Conservation (phyloP, 768 basidiomycete species). For the Suillus hirtellus region DNA sequence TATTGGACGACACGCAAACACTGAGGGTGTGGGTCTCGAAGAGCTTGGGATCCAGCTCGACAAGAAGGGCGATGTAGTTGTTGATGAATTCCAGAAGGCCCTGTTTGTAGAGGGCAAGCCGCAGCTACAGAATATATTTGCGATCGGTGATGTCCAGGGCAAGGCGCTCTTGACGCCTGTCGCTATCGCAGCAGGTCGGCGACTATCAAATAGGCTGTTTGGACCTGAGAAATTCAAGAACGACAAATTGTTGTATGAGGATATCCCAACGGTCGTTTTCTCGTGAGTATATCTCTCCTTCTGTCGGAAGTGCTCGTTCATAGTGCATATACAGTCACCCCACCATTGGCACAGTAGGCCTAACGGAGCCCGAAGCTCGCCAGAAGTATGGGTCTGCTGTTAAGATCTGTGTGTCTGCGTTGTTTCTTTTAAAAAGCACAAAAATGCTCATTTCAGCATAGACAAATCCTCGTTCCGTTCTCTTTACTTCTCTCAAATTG, state of each 20-base stretch:
- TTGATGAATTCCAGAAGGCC: conserved; percentile 91
- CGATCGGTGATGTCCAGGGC: conserved; percentile 92
- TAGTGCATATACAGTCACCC: conserved; percentile 65
- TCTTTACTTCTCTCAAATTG: conserved; percentile 91
- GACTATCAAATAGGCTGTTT: conserved; percentile 87
- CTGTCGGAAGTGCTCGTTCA: conserved; percentile 9
- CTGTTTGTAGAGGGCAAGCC: conserved; percentile 46
- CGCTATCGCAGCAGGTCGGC: conserved; percentile 92
- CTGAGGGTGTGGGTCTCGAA: conserved; percentile 75
- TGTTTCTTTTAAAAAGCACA: conserved; percentile 7
- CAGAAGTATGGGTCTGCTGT: conserved; percentile 85
- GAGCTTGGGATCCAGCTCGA: conserved; percentile 74
- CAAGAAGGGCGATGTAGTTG: conserved; percentile 79
- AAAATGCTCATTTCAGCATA: conserved; percentile 29
- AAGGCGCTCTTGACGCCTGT: conserved; percentile 95
- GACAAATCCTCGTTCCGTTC: conserved; percentile 81
- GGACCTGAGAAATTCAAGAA: conserved; percentile 84
- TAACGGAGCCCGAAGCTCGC: conserved; percentile 90
- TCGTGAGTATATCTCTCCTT: conserved; percentile 58
- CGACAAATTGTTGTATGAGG: conserved; percentile 84
- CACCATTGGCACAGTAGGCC: conserved; percentile 91
- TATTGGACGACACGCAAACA: conserved; percentile 85
- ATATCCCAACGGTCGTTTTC: conserved; percentile 96
- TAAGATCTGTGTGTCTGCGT: conserved; percentile 77
- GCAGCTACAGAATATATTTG: conserved; percentile 44